A percentile compares a stretch with the other conserved stretches of the same genome.
Evolutionary conservation across 306 rosid genomes (phyloP).

Genomic region (Vigna unguiculata): DNA sequence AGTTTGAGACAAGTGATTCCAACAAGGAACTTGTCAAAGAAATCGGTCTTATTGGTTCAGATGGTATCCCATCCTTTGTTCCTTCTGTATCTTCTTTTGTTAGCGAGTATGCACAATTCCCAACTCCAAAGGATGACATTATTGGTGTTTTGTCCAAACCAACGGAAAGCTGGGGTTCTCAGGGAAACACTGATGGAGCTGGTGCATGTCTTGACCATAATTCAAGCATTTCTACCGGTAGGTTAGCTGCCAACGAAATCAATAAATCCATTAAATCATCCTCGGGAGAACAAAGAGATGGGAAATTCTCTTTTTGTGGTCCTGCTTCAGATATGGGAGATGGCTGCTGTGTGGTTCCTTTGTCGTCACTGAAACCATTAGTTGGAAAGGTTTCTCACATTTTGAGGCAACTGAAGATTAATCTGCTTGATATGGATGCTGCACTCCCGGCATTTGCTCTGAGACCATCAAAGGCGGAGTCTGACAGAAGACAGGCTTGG

Average conservation of each 20-base stretch:
- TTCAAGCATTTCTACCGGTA: conserved; percentile 50
- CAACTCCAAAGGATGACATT: conserved; percentile 55
- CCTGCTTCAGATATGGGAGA: conserved; percentile 62
- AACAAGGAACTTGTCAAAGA: conserved; percentile 73
- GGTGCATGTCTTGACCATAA: conserved; percentile 45
- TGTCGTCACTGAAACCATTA: conserved; percentile 80
- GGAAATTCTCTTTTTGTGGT: conserved; percentile 45
- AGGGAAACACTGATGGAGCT: conserved; percentile 53
- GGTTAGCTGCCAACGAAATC: conserved; percentile 53
- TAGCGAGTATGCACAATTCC: conserved; percentile 56
- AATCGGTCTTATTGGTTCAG: conserved; percentile 83
- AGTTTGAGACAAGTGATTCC: conserved; percentile 77
- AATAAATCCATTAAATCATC: conserved; percentile 50
- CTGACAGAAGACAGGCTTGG: conserved; percentile 92
- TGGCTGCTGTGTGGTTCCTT: conserved; percentile 81
- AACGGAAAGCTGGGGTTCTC: conserved; percentile 51
- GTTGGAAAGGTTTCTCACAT: conserved; percentile 80
- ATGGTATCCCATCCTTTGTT: conserved; percentile 71
- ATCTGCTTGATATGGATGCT: conserved; percentile 95
- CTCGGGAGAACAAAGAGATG: conserved; percentile 59
- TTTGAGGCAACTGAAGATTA: conserved; percentile 75
- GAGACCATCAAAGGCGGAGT: conserved; percentile 71
- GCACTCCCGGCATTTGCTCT: conserved; percentile 78
- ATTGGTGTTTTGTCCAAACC: conserved; percentile 49
- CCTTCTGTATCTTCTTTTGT: conserved; percentile 63